Evolutionary conservation across 345 rosid species (phyloP), one percentile per base, ranked within the genome.

Genomic region (Angophora floribunda): DNA sequence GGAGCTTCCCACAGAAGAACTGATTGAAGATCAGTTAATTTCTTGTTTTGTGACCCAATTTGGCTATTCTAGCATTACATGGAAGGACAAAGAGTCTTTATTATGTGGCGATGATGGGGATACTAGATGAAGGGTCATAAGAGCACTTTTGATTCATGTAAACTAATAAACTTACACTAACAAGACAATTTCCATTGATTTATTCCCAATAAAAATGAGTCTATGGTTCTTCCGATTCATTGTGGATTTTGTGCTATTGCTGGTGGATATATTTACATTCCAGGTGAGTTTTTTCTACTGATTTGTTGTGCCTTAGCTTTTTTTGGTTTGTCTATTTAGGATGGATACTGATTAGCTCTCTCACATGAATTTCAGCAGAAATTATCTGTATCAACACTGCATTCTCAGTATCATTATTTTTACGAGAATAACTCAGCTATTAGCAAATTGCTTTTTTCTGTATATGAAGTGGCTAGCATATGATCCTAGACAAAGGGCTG

Each of bases 1-100:
- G 26, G 87, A 44, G 84, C 93, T 97, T 93, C 99, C 97, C 79
- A 89, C 93, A 9, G 98, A 98, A 87, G 95, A 94, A 88, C 93
- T 91, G 51, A 91, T 98, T 87, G 95, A 95, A 86, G 97, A 95
- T 80, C 98, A 97, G 87, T 92, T 98, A 91, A 91, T 97, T 91
- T 93, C 98, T 87, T 95, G 97, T 90, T 97, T 96, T 90, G 93
- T 91, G 21, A 92, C 91, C 90, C 89, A 88, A 45, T 95, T 95
- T 91, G 94, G 93, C 86, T 96, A 93, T 90, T 91, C 85, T 88
- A 88, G 75, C 89, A 88, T 94, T 91, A 88, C 91, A 52, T 90
- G 92, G 93, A 95, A 94, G 94, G 94, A 93, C 32, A 92, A 90
- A 86, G 90, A 88, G 65, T 88, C 87, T 30, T 85, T 85, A 57